Evolutionary conservation across 106 monocot genomes (phyloP).

Genomic region (Dendrobium officinale): DNA sequence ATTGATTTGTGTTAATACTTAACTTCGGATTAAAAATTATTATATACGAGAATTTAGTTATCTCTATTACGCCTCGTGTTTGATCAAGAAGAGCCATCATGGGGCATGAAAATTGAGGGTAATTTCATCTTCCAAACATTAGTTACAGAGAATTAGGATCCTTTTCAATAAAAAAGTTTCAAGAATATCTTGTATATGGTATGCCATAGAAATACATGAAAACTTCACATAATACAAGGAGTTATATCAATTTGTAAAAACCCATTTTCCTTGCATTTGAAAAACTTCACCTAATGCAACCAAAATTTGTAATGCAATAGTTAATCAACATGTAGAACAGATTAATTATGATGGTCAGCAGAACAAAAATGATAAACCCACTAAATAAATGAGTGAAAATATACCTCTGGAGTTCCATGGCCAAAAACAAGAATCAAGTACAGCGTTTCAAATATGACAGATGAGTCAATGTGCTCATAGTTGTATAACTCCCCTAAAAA

Average conservation of each 20-base stretch:
- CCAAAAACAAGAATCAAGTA: constrained; percentile 77
- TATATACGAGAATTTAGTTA: no score
- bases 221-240: background rate
- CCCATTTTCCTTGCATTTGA: background rate
- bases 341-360: no score
- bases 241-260: background rate
- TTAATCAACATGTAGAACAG: no score
- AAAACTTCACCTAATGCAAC: background rate
- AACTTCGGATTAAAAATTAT: no score
- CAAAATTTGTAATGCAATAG: background rate
- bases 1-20: no score
- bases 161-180: background rate
- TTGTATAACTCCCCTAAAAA: constrained; percentile 95
- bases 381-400: background rate
- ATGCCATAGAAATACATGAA: background rate
- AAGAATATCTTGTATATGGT: background rate
- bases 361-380: background rate
- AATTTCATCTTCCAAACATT: background rate
- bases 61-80: no score
- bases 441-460: constrained; percentile 88
- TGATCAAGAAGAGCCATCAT: no score
- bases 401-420: constrained; percentile 87
- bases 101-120: background rate
- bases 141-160: background rate
- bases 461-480: constrained; percentile 87